Evolutionary conservation across 2,329 filamentous ascomycete species (phyloP), one percentile per base, ranked within the genome.

Genomic region (Paraphoma chrysanthemicola): DNA sequence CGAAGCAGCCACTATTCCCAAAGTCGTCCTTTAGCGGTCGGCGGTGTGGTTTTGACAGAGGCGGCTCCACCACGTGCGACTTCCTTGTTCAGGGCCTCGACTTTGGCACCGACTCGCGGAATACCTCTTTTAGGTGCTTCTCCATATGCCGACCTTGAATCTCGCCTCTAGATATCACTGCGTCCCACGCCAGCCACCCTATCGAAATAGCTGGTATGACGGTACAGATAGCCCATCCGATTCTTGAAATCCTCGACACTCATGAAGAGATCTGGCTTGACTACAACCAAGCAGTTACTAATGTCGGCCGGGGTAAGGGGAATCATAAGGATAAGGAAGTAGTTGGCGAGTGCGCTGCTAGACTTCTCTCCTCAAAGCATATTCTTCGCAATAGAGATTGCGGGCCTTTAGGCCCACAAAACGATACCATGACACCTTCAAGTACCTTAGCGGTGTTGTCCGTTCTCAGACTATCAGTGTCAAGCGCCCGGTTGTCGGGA

Each of bases 331-430:
- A 16, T 86, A 86, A 0, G 88, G 16, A 95, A 91, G 67, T 90
- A 82, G 0, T 91, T 91, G 0, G 90, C 92, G 75, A 92, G 95
- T 0, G 90, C 90, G 31, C 88, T 89, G 0, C 91, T 91, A 0
- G 90, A 92, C 0, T 95, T 68, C 0, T 91, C 88, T 0, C 91
- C 91, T 0, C 90, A 93, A 70, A 95, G 94, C 2, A 96, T 89
- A 70, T 95, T 91, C 92, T 95, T 95, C 90, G 93, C 94, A 53
- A 95, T 86, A 0, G 90, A 81, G 41, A 95, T 74, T 0, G 85
- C 92, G 2, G 88, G 91, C 92, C 92, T 74, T 95, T 95, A 0
- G 91, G 90, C 0, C 92, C 91, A 2, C 91, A 91, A 89, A 95
- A 93, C 0, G 91, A 91, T 17, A 94, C 78, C 91, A 95, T 94